phyloP scores from a whole-genome alignment of 352 stramenopile species.

The Blastocystis sp. region DNA sequence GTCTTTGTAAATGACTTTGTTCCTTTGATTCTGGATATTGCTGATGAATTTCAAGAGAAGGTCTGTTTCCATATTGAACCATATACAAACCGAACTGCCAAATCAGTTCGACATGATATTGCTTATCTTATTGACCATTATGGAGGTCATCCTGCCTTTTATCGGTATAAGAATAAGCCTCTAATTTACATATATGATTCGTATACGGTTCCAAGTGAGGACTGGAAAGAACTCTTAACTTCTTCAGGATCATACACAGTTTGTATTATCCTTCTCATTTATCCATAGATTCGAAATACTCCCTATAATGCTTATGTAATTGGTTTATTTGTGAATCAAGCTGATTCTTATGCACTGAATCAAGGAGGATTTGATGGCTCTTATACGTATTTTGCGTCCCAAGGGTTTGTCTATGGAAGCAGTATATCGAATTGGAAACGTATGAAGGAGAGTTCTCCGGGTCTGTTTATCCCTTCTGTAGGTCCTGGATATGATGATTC shows the following conservation, averaged over 20 bases:
- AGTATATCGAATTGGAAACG: slow-evolving; percentile 30
- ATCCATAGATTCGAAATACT: slow-evolving; percentile 61
- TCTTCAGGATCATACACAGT: slow-evolving; percentile 8
- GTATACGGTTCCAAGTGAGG: slow-evolving; percentile 42
- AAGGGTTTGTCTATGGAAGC: slow-evolving; percentile 62
- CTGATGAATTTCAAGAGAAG: slow-evolving; percentile 55
- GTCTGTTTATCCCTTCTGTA: slow-evolving; percentile 42
- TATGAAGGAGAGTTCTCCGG: not conserved
- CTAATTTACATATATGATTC: slow-evolving; percentile 65
- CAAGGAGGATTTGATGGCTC: slow-evolving; percentile 62
- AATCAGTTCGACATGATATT: slow-evolving; percentile 56
- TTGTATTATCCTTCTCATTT: not conserved
- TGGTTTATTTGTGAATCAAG: slow-evolving; percentile 49
- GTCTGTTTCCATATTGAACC: slow-evolving; percentile 65
- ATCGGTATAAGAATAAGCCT: slow-evolving; percentile 62
- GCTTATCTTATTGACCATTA: slow-evolving; percentile 60
- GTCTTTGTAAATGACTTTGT: slow-evolving; percentile 63
- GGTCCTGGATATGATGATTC: slow-evolving; percentile 56
- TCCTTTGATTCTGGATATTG: slow-evolving; percentile 60
- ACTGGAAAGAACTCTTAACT: slow-evolving; percentile 55
- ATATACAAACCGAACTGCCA: slow-evolving; percentile 61
- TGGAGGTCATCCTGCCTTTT: slow-evolving; percentile 62
- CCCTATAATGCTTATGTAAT: slow-evolving; percentile 60
- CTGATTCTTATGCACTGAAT: not conserved
- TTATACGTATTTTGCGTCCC: slow-evolving; percentile 64